Evolutionary conservation across 306 rosid genomes (phyloP).

Genomic region (Quercus parvula): DNA sequence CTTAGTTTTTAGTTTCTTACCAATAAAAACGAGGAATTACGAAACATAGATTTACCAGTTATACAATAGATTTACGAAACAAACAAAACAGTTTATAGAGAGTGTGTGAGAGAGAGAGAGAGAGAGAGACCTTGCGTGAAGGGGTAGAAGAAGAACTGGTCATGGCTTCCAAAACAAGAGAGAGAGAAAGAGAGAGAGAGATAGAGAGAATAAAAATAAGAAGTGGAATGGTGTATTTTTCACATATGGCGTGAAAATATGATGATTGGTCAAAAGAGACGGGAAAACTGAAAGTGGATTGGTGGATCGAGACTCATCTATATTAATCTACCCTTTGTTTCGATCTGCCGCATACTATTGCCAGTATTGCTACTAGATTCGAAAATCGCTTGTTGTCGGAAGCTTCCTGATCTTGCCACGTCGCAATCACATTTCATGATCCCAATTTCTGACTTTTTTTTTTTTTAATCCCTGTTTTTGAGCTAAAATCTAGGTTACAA

Average conservation of each 20-base stretch:
- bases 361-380: background rate
- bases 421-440: too few species aligned
- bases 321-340: background rate
- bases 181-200: background rate
- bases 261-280: background rate
- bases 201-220: background rate
- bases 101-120: background rate
- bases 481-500: too few species aligned
- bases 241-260: background rate
- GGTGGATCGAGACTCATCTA: background rate
- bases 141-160: constrained; percentile 7
- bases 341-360: background rate
- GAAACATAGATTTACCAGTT: background rate
- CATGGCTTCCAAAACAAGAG: background rate
- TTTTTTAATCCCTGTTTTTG: too few species aligned
- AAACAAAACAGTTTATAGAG: background rate
- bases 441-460: too few species aligned
- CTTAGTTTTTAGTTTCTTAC: background rate
- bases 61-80: too few species aligned
- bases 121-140: constrained; percentile 11
- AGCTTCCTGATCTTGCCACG: too few species aligned
- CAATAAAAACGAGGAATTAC: background rate
- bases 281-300: too few species aligned
- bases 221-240: background rate
- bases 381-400: background rate